Conservation (phyloP, 1,284 basidiomycete species). For the Trametes pubescens region DNA sequence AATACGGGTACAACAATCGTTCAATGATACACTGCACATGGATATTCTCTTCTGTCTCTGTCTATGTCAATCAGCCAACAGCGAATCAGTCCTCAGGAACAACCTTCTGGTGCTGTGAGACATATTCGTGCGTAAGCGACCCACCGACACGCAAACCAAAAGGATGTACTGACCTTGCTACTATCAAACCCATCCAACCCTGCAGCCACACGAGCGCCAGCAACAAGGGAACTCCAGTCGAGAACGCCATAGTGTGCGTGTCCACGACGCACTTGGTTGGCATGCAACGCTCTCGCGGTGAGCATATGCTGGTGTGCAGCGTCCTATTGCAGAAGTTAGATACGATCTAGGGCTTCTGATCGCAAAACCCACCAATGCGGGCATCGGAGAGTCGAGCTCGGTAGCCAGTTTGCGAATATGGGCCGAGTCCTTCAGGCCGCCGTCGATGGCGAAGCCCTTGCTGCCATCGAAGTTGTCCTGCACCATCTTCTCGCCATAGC, state of each 20-base stretch:
- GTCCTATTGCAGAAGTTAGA: slow-evolving; percentile 49
- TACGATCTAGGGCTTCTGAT: background rate
- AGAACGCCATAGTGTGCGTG: slow-evolving; percentile 55
- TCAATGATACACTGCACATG: slow-evolving; percentile 8
- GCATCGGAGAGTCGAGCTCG: slow-evolving; percentile 82
- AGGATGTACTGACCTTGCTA: slow-evolving; percentile 42
- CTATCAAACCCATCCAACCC: slow-evolving; percentile 71
- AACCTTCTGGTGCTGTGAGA: slow-evolving; percentile 33
- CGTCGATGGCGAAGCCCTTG: slow-evolving; percentile 86
- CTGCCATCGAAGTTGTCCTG: slow-evolving; percentile 79
- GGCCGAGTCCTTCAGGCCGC: slow-evolving; percentile 87
- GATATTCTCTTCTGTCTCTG: slow-evolving; percentile 1
- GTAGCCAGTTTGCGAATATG: slow-evolving; percentile 70
- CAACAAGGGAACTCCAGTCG: slow-evolving; percentile 80
- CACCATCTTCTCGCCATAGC: slow-evolving; percentile 75
- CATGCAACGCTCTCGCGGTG: slow-evolving; percentile 76
- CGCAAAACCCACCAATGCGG: slow-evolving; percentile 56
- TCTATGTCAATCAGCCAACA: background rate
- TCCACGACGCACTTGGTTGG: slow-evolving; percentile 52
- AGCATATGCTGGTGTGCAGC: slow-evolving; percentile 81
- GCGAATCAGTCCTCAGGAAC: slow-evolving; percentile 23
- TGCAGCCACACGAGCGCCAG: slow-evolving; percentile 72
- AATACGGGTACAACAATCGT: slow-evolving; percentile 16
- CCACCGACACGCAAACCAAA: background rate
- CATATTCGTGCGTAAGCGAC: background rate